These are phyloP conservation scores for Aspergillus glaucus DNA, from an alignment of 2,329 filamentous ascomycete genomes.

Conservation along the genomic window DNA sequence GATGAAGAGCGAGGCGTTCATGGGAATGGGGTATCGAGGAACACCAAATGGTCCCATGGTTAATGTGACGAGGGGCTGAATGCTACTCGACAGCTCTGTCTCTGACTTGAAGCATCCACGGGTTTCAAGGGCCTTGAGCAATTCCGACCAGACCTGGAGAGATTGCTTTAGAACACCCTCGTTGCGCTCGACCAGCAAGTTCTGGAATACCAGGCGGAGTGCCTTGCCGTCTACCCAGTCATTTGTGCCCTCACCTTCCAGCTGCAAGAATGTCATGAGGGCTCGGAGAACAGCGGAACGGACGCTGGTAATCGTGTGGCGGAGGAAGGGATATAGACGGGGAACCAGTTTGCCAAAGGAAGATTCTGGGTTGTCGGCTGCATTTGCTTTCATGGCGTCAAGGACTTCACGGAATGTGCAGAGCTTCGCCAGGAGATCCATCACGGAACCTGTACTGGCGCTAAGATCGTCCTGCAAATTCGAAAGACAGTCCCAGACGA, in stretches of 20 bases:
- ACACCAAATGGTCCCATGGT: constrained; percentile 89
- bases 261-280: constrained; percentile 82
- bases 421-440: constrained; percentile 93
- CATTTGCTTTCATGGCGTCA: constrained; percentile 87
- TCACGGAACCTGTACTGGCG: constrained; percentile 94
- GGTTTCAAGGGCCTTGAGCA: constrained; percentile 61
- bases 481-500: constrained; percentile 95
- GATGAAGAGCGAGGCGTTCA: constrained; percentile 84
- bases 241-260: constrained; percentile 71
- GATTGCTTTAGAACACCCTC: constrained; percentile 75
- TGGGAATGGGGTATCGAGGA: constrained; percentile 80
- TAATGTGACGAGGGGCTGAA: constrained; percentile 75
- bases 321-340: constrained; percentile 87
- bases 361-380: constrained; percentile 71
- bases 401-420: constrained; percentile 92
- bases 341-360: constrained; percentile 92
- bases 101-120: constrained; percentile 60
- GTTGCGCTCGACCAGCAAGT: constrained; percentile 87
- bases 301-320: constrained; percentile 95
- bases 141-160: constrained; percentile 75
- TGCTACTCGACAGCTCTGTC: constrained; percentile 65
- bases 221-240: constrained; percentile 91
- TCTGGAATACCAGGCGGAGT: constrained; percentile 85
- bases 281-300: constrained; percentile 89
- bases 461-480: constrained; percentile 96